Conservation (phyloP, 2,329 filamentous ascomycete species). For the Aspergillus intermedius region DNA sequence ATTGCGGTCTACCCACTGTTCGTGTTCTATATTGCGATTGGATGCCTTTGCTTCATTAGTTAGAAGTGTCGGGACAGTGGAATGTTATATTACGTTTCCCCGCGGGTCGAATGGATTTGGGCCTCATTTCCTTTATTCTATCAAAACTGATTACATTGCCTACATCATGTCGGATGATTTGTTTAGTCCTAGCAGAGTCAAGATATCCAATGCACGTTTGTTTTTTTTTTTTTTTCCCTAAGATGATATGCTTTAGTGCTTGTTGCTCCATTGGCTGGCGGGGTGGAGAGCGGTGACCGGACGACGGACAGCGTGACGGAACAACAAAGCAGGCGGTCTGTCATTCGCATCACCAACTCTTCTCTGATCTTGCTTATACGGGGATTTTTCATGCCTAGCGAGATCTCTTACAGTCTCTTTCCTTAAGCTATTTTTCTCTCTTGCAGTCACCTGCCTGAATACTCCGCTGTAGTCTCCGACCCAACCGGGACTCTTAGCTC, state of each 20-base stretch:
- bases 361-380: not conserved
- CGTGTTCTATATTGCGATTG: slow-evolving; percentile 88
- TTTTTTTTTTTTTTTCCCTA: slow-evolving; percentile 1
- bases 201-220: slow-evolving; percentile 16
- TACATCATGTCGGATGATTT: not conserved
- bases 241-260: not conserved
- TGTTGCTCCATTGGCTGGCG: slow-evolving; percentile 1
- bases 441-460: not conserved
- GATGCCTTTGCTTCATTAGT: slow-evolving; percentile 95
- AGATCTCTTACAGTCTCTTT: not conserved
- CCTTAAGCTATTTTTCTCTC: not conserved
- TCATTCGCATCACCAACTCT: not conserved
- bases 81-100: not conserved
- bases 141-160: slow-evolving; percentile 7
- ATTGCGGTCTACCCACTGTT: slow-evolving; percentile 92
- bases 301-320: slow-evolving; percentile 11
- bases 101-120: slow-evolving; percentile 1
- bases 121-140: not conserved
- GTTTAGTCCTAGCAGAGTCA: slow-evolving; percentile 4
- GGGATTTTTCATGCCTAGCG: not conserved
- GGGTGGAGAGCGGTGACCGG: slow-evolving; percentile 20
- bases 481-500: not conserved
- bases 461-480: not conserved
- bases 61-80: not conserved
- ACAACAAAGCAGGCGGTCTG: slow-evolving; percentile 17